Conservation (phyloP, 2,329 filamentous ascomycete genomes). For the Stemphylium vesicarium region DNA sequence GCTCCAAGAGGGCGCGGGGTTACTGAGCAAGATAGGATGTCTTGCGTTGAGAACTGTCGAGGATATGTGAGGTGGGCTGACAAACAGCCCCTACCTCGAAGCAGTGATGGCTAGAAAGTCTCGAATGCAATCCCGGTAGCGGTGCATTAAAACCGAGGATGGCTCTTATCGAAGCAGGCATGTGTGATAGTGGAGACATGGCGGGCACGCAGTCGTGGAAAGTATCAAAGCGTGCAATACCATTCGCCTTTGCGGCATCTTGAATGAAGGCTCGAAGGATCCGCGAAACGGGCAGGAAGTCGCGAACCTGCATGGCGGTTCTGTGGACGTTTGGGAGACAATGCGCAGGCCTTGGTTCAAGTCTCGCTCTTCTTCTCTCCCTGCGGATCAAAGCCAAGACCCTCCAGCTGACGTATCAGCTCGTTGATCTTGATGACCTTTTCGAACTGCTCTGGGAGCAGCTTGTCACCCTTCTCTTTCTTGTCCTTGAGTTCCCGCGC, state of each 20-base stretch:
- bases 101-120: background rate
- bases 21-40: background rate
- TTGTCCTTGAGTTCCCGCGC: constrained; percentile 89
- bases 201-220: background rate
- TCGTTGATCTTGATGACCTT: constrained; percentile 98
- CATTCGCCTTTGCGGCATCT: background rate
- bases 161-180: background rate
- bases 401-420: constrained; percentile 84
- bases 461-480: constrained; percentile 81
- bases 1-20: background rate
- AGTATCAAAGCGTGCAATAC: background rate
- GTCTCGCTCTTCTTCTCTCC: constrained; percentile 65
- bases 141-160: background rate
- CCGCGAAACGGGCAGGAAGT: too few species aligned
- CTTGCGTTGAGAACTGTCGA: background rate
- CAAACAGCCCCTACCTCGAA: background rate
- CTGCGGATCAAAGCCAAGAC: constrained; percentile 81
- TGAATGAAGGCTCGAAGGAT: background rate
- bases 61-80: background rate
- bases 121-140: background rate
- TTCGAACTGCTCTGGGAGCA: constrained; percentile 93
- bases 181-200: background rate
- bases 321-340: background rate
- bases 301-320: background rate
- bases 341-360: constrained; percentile 19